Conservation (phyloP, 306 rosid genomes). For the Corylus avellana region DNA sequence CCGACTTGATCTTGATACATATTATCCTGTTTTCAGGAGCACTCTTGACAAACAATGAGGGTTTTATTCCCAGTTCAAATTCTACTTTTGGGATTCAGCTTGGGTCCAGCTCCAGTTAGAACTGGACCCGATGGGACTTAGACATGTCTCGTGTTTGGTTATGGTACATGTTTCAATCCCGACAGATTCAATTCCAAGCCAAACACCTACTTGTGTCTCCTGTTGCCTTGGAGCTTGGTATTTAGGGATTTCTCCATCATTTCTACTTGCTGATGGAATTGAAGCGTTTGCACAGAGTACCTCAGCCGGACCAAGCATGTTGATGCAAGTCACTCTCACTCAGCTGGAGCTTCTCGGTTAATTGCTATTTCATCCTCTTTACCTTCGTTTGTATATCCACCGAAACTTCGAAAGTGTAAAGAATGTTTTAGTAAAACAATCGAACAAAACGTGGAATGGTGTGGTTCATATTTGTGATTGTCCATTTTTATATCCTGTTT, state of each 20-base stretch:
- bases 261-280: not conserved
- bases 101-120: too few species aligned
- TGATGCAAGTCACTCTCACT: not conserved
- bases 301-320: not conserved
- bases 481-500: too few species aligned
- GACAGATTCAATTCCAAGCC: too few species aligned
- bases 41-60: slow-evolving; percentile 21
- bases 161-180: too few species aligned
- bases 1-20: slow-evolving; percentile 64
- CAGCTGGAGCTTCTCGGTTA: not conserved
- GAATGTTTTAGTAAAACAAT: not conserved
- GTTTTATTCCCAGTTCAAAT: not conserved
- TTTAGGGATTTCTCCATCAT: not conserved
- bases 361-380: not conserved
- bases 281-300: not conserved
- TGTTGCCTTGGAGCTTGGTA: too few species aligned
- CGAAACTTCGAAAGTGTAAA: not conserved
- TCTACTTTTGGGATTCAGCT: not conserved
- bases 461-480: not conserved
- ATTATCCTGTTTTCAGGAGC: slow-evolving; percentile 65
- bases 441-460: not conserved
- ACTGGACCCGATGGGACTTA: too few species aligned
- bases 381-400: not conserved
- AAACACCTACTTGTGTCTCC: too few species aligned
- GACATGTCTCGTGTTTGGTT: too few species aligned